phyloP scores from a whole-genome alignment of 2,329 filamentous ascomycete genomes.

The Lachnellula suecica region DNA sequence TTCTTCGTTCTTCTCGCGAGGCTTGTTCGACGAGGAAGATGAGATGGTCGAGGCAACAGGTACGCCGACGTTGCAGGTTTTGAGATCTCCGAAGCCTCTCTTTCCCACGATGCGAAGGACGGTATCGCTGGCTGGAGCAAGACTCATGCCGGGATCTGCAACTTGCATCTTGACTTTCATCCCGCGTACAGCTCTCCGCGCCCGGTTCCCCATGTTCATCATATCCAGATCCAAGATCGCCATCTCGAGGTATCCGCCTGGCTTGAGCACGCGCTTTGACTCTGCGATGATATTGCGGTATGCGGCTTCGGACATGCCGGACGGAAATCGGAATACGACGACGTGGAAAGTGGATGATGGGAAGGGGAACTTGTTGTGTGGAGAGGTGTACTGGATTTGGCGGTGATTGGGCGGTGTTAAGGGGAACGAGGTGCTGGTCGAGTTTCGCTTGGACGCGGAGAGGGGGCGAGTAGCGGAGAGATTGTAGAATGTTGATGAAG shows the following conservation, averaged over 20 bases:
- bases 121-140: conserved; percentile 59
- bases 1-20: conserved; percentile 38
- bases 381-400: conserved; percentile 63
- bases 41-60: conserved; percentile 62
- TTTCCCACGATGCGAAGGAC: conserved; percentile 67
- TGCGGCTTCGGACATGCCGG: conserved; percentile 64
- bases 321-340: conserved; percentile 75
- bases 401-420: conserved; percentile 68
- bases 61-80: conserved; percentile 75
- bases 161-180: conserved; percentile 71
- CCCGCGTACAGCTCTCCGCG: conserved; percentile 65
- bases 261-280: conserved; percentile 73
- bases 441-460: conserved; percentile 42
- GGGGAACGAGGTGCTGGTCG: conserved; percentile 46
- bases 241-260: conserved; percentile 77
- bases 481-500: conserved; percentile 73
- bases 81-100: conserved; percentile 70
- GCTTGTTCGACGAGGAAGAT: conserved; percentile 16
- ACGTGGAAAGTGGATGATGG: conserved; percentile 72
- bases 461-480: conserved; percentile 55
- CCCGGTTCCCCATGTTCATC: conserved; percentile 76
- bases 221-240: conserved; percentile 77
- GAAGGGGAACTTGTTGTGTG: conserved; percentile 70
- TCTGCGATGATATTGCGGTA: conserved; percentile 73
- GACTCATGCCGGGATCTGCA: conserved; percentile 56